phyloP scores from a whole-genome alignment of 495 filamentous ascomycete genomes.

The Viridothelium virens region DNA sequence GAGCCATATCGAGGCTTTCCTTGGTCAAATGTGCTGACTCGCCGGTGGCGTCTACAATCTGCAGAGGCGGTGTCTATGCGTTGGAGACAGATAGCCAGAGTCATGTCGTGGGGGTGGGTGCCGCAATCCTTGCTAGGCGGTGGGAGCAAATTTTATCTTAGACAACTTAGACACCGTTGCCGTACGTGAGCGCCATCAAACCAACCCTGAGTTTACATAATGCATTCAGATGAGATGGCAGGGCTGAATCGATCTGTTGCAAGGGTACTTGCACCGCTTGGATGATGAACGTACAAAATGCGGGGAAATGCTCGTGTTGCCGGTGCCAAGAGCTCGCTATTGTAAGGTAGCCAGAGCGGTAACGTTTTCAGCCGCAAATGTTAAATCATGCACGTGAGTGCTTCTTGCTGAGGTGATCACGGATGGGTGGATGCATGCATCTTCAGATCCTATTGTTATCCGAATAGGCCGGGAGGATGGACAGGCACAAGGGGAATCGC shows the following conservation, averaged over 20 bases:
- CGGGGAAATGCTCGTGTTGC: neutral
- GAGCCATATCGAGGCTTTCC: neutral
- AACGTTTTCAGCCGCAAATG: slow-evolving; percentile 5
- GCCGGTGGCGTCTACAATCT: neutral
- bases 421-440: too few relatives aligned
- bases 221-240: neutral
- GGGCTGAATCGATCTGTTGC: slow-evolving; percentile 8
- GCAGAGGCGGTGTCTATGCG: neutral
- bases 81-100: neutral
- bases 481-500: neutral
- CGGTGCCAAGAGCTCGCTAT: neutral
- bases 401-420: too few relatives aligned
- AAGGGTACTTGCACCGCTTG: neutral
- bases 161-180: neutral
- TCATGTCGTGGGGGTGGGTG: neutral
- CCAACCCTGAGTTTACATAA: neutral
- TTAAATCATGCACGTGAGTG: too few relatives aligned
- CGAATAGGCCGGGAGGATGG: too few relatives aligned
- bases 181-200: neutral
- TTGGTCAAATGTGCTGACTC: neutral
- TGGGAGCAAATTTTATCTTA: neutral
- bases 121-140: neutral
- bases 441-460: too few relatives aligned
- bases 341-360: neutral
- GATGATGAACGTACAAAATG: neutral